Conservation (phyloP, 2,329 filamentous ascomycete genomes). For the Herpotrichia juniperi region DNA sequence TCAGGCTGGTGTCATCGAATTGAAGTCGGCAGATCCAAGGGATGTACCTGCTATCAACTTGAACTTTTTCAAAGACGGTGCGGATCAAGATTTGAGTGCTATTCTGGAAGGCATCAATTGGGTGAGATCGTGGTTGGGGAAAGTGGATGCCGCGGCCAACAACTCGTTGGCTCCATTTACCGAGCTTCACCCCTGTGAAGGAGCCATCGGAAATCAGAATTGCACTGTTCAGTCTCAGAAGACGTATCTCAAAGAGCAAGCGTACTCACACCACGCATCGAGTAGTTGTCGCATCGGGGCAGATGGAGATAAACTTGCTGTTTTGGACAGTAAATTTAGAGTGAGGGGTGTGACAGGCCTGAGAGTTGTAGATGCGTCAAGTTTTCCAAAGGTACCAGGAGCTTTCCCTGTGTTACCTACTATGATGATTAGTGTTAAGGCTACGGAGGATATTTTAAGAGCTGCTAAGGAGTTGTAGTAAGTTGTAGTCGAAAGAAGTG, state of each 20-base stretch:
- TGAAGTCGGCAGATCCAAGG: constrained; percentile 65
- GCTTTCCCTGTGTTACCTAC: constrained; percentile 57
- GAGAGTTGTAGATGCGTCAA: constrained; percentile 46
- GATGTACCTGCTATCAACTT: constrained; percentile 63
- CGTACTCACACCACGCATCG: constrained; percentile 15
- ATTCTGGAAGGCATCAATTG: constrained; percentile 62
- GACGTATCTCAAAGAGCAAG: constrained; percentile 22
- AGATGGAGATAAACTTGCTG: constrained; percentile 12
- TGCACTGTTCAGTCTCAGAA: constrained; percentile 51
- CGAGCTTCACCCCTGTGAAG: constrained; percentile 58
- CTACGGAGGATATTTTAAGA: constrained; percentile 57
- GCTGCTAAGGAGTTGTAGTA: not conserved
- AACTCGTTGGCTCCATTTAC: constrained; percentile 47
- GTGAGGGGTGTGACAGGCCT: constrained; percentile 49
- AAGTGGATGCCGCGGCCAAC: constrained; percentile 29
- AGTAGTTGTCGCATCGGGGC: constrained; percentile 13
- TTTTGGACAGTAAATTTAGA: constrained; percentile 17
- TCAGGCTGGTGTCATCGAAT: constrained; percentile 62
- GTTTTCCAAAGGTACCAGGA: constrained; percentile 48
- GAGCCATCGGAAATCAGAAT: constrained; percentile 58
- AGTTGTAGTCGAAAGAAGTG: no score
- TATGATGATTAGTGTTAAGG: constrained; percentile 65
- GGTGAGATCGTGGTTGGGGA: constrained; percentile 49
- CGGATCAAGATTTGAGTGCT: constrained; percentile 56
- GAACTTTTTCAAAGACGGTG: constrained; percentile 44